These are phyloP conservation scores for Psilocybe tampanensis DNA, from an alignment of 768 basidiomycete species.

Conservation along the genomic window DNA sequence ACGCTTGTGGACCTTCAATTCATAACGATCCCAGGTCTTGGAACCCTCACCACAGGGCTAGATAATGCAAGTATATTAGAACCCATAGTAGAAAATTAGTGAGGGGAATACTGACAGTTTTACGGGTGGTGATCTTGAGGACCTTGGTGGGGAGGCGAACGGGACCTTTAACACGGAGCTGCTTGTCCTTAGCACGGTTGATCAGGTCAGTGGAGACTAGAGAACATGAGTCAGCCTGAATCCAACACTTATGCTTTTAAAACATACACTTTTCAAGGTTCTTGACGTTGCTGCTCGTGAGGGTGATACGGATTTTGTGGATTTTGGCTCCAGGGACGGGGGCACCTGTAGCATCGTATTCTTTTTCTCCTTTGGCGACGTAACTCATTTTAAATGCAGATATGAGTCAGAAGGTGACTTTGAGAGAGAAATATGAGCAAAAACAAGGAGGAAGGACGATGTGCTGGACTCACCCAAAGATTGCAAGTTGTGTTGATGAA, in stretches of 20 bases:
- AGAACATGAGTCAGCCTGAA: not conserved
- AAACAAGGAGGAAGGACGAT: constrained; percentile 8
- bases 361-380: constrained; percentile 98
- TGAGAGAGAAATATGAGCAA: constrained; percentile 1
- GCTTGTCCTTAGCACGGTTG: constrained; percentile 99
- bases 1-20: constrained; percentile 99
- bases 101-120: constrained; percentile 63
- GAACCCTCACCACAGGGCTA: constrained; percentile 99
- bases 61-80: constrained; percentile 2
- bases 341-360: constrained; percentile 93
- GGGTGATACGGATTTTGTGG: constrained; percentile 99
- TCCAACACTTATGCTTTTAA: constrained; percentile 21
- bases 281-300: constrained; percentile 97
- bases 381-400: constrained; percentile 77
- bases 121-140: constrained; percentile 98
- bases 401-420: constrained; percentile 87
- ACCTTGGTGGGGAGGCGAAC: constrained; percentile 99
- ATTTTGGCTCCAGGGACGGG: constrained; percentile 86
- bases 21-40: constrained; percentile 99
- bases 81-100: not conserved
- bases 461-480: constrained; percentile 44
- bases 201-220: constrained; percentile 95
- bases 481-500: constrained; percentile 43
- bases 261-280: constrained; percentile 94
- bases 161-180: constrained; percentile 98